phyloP scores from a whole-genome alignment of 1,284 basidiomycete genomes.

The Naganishia sp. region DNA sequence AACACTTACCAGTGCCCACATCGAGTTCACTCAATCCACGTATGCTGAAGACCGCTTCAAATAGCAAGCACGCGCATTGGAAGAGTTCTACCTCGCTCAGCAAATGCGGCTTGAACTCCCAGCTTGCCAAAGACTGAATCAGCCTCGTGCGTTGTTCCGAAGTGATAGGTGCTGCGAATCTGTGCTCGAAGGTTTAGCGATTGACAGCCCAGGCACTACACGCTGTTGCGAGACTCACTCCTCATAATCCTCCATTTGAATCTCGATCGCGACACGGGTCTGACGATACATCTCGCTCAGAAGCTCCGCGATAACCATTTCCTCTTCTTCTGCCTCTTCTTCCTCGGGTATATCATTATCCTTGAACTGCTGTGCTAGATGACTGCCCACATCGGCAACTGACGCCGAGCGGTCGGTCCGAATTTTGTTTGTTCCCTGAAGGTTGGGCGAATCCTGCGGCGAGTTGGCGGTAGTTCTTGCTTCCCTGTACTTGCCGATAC shows the following conservation, averaged over 20 bases:
- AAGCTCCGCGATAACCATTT: conserved; percentile 65
- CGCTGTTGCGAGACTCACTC: conserved; percentile 40
- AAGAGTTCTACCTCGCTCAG: conserved; percentile 75
- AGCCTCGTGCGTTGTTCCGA: conserved; percentile 52
- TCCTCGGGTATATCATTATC: neutral
- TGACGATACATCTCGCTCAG: conserved; percentile 78
- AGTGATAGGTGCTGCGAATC: conserved; percentile 46
- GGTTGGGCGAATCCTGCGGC: neutral
- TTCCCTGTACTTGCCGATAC: conserved; percentile 12
- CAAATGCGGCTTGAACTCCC: conserved; percentile 84
- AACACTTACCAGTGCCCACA: conserved; percentile 65
- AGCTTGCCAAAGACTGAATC: conserved; percentile 69
- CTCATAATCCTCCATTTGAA: conserved; percentile 52
- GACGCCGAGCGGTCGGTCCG: conserved; percentile 23
- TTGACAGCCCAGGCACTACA: neutral
- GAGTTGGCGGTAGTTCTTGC: conserved; percentile 15
- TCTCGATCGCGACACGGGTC: conserved; percentile 69
- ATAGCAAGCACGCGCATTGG: conserved; percentile 76
- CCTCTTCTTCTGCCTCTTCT: conserved; percentile 8
- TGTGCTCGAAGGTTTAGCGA: conserved; percentile 29
- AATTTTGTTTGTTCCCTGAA: neutral
- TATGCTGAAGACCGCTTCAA: conserved; percentile 57
- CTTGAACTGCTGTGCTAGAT: conserved; percentile 1
- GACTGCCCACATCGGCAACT: conserved; percentile 14
- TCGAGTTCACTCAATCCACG: conserved; percentile 72